A percentile compares a stretch with the other conserved stretches of the same genome.
Evolutionary conservation across 352 stramenopile species (phyloP).

Genomic region (Pythium phragmitis): DNA sequence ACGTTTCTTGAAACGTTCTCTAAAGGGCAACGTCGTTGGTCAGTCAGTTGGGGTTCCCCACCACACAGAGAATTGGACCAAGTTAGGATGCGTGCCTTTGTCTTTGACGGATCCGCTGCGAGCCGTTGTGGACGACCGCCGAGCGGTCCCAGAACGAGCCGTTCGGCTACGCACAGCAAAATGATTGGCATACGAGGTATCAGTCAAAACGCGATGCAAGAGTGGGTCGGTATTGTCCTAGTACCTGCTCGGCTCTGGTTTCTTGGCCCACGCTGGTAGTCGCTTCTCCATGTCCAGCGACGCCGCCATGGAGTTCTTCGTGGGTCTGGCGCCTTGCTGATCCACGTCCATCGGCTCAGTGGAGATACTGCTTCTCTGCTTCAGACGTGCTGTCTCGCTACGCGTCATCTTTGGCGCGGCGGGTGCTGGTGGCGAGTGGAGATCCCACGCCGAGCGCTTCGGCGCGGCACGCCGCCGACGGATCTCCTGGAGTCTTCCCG

Average conservation of each 20-base stretch:
- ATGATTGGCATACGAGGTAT: neutral
- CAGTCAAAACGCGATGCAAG: neutral
- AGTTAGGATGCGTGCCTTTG: slow-evolving; percentile 7
- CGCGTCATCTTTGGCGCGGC: neutral
- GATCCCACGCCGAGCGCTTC: slow-evolving; percentile 13
- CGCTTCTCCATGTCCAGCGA: slow-evolving; percentile 22
- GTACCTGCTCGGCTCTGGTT: slow-evolving; percentile 15
- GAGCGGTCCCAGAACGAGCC: slow-evolving; percentile 6
- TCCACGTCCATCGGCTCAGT: slow-evolving; percentile 28
- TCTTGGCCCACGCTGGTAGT: slow-evolving; percentile 25
- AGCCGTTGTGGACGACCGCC: slow-evolving; percentile 8
- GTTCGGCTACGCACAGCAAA: neutral
- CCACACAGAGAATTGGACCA: neutral
- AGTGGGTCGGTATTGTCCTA: neutral
- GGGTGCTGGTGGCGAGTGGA: neutral
- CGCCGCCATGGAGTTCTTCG: neutral
- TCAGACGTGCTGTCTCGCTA: slow-evolving; percentile 9
- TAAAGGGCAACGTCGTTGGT: neutral
- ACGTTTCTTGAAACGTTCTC: slow-evolving; percentile 29
- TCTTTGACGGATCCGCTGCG: slow-evolving; percentile 10
- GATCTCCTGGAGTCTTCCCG: slow-evolving; percentile 16
- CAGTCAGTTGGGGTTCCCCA: neutral
- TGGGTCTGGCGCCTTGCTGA: slow-evolving; percentile 9
- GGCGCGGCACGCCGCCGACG: slow-evolving; percentile 9
- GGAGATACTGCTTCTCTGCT: neutral